Evolutionary conservation across 768 basidiomycete species (phyloP), one percentile per base, ranked within the genome.

Genomic region (Amanita rubescens): DNA sequence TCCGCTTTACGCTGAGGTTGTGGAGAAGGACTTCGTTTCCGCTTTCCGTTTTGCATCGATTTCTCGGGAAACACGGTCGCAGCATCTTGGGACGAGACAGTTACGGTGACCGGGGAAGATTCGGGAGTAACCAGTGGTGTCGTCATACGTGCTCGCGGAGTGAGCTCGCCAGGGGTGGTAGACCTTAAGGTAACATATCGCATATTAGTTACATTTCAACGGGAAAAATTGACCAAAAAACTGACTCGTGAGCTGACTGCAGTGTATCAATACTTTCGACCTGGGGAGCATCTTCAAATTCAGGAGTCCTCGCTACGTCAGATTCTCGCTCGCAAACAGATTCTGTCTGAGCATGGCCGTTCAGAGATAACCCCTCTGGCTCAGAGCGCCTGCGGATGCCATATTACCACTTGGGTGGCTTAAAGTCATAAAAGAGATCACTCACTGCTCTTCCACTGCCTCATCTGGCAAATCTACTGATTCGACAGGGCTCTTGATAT

Each of bases 1-100:
- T 42, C 12, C 41, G 14, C 10, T 22, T 19, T 22, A 2, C 10
- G 41, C 11, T 9, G 2, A 22, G 20, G 12, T 33, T 22, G 30
- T 35, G 44, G 49, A 11, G 35, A 54, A 25, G 19, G 59, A 54
- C 54, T 59, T 27, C 63, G 62, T 44, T 63, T 65, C 17, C 65
- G 63, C 51, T 63, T 67, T 34, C 44, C 25, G 33, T 53, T 53
- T 8, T 19, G 43, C 25, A 24, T 15, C n/a, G 5, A 15, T 22
- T 27, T 24, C 5, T 11, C 32, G 6, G 30, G 12, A 24, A 24
- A 3, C 4, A 3, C 3, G 14, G 19, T 12, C 8, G 8, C 24
- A 22, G 12, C 11, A 17, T 24, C 15, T 38, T 27, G 38, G 24
- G 39, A 33, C 15, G 27, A 22, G 32, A 34, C 15, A 32, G 46